These are phyloP conservation scores for Psilocybe tampanensis DNA, from an alignment of 768 basidiomycete genomes.

Conservation along the genomic window DNA sequence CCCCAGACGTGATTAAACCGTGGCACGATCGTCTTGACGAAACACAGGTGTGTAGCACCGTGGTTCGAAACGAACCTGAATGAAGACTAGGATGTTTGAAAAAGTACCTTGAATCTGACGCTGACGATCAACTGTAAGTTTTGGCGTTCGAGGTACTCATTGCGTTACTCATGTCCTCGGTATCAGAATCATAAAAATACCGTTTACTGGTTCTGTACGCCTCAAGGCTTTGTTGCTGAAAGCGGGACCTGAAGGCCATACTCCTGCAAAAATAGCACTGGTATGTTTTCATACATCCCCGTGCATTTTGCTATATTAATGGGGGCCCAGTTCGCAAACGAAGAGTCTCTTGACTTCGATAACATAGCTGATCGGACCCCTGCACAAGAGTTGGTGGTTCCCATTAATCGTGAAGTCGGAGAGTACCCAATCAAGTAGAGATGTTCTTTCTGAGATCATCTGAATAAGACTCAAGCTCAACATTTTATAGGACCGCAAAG, in stretches of 20 bases:
- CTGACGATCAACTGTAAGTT: slow-evolving; percentile 82
- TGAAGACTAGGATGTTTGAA: not conserved
- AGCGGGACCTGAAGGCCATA: slow-evolving; percentile 78
- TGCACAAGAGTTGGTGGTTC: slow-evolving; percentile 73
- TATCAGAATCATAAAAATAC: slow-evolving; percentile 75
- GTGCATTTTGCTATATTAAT: not conserved
- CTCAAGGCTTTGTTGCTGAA: slow-evolving; percentile 83
- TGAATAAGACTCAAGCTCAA: not conserved
- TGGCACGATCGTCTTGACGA: slow-evolving; percentile 83
- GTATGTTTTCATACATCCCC: slow-evolving; percentile 41
- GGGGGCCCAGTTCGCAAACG: slow-evolving; percentile 66
- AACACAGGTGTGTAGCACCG: slow-evolving; percentile 46
- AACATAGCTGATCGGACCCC: slow-evolving; percentile 64
- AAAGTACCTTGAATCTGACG: slow-evolving; percentile 86
- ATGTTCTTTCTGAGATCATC: not conserved
- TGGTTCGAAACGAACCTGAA: slow-evolving; percentile 3
- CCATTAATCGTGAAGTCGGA: slow-evolving; percentile 73
- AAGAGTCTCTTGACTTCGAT: slow-evolving; percentile 79
- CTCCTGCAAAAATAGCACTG: slow-evolving; percentile 70
- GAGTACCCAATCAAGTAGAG: slow-evolving; percentile 84
- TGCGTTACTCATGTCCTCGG: not conserved
- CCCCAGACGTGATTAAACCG: slow-evolving; percentile 75
- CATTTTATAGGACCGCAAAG: slow-evolving; percentile 67
- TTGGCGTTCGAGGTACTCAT: not conserved
- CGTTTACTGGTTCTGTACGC: slow-evolving; percentile 87